phyloP scores from a whole-genome alignment of 2,329 filamentous ascomycete species.

The Epichloe aotearoae region DNA sequence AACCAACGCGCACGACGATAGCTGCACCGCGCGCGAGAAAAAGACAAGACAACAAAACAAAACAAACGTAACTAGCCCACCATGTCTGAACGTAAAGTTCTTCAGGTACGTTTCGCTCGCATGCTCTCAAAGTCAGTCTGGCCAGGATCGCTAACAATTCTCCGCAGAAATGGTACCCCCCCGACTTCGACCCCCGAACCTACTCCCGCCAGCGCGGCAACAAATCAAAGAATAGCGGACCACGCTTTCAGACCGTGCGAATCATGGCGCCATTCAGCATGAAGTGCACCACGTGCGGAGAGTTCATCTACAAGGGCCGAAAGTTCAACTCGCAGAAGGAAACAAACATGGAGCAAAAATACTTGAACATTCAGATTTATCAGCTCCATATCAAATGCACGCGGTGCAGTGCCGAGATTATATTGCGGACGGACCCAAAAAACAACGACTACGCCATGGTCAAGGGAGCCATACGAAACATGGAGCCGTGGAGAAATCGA shows the following conservation, averaged over 20 bases:
- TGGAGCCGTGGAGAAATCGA: constrained; percentile 71
- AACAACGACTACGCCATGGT: constrained; percentile 81
- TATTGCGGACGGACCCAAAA: constrained; percentile 84
- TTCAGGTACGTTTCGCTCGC: constrained; percentile 23
- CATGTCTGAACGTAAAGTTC: constrained; percentile 82
- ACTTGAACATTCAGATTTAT: constrained; percentile 77
- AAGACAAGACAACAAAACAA: not conserved
- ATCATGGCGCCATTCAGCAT: constrained; percentile 50
- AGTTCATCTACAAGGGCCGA: constrained; percentile 84
- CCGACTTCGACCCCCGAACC: constrained; percentile 81
- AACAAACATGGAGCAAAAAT: constrained; percentile 74
- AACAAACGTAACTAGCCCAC: constrained; percentile 15
- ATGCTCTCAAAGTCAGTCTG: not conserved
- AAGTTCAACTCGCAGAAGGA: constrained; percentile 97
- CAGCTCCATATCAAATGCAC: constrained; percentile 78
- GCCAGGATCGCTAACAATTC: no score
- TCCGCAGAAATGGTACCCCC: constrained; percentile 48
- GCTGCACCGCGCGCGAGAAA: not conserved
- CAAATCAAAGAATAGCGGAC: constrained; percentile 50
- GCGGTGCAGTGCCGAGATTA: constrained; percentile 73
- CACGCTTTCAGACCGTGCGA: constrained; percentile 73
- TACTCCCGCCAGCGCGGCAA: constrained; percentile 59
- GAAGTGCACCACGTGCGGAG: constrained; percentile 38
- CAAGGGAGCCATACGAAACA: constrained; percentile 78
- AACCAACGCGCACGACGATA: not conserved